Conservation (phyloP, 345 rosid genomes). For the Moricandia moricandioides region DNA sequence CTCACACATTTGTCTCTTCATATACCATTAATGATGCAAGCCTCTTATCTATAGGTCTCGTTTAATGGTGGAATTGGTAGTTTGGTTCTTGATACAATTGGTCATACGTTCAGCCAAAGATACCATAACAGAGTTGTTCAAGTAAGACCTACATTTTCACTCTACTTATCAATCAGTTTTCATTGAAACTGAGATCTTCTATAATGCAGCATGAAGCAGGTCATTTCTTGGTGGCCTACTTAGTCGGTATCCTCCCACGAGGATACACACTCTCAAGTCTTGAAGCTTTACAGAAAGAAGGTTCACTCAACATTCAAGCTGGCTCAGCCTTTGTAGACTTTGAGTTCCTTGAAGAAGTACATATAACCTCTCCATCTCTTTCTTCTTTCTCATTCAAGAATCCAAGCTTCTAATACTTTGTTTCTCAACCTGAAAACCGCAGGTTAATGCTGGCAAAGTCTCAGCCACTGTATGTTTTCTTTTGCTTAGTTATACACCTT, state of each 20-base stretch:
- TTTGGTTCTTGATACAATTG: conserved; percentile 79
- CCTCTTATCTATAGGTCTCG: conserved; percentile 51
- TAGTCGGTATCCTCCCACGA: conserved; percentile 77
- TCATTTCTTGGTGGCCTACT: conserved; percentile 89
- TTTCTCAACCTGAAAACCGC: conserved; percentile 24
- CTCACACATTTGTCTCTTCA: not conserved
- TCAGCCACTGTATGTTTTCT: conserved; percentile 55
- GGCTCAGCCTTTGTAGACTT: conserved; percentile 88
- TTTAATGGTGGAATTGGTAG: conserved; percentile 81
- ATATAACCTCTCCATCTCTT: not conserved
- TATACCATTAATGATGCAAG: conserved; percentile 2
- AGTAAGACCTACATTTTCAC: conserved; percentile 37
- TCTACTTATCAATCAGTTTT: not conserved
- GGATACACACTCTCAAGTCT: conserved; percentile 73
- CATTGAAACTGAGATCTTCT: conserved; percentile 4
- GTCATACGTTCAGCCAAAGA: conserved; percentile 71
- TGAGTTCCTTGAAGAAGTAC: conserved; percentile 87
- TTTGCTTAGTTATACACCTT: not conserved
- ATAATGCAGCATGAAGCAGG: conserved; percentile 88
- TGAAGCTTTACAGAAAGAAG: conserved; percentile 82
- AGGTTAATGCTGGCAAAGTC: conserved; percentile 80
- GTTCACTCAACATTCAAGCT: conserved; percentile 90
- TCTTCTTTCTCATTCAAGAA: conserved; percentile 12
- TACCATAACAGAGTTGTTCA: conserved; percentile 84
- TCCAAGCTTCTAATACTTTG: conserved; percentile 13